These are phyloP conservation scores for Obelidium mucronatum DNA, from an alignment of 192 early-diverging fungal genomes.

Conservation along the genomic window DNA sequence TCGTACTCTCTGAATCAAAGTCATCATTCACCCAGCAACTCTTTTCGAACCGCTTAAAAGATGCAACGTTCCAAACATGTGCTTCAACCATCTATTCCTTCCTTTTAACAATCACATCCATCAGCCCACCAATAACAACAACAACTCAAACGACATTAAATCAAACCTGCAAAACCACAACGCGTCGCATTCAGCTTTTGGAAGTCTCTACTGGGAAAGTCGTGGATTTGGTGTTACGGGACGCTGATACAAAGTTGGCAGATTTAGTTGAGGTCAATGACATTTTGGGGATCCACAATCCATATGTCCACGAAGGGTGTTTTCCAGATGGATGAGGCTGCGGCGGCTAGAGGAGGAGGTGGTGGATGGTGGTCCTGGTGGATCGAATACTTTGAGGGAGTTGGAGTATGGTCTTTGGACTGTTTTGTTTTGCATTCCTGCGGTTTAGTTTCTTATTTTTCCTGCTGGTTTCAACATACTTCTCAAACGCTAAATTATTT, in stretches of 20 bases:
- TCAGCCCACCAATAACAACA: neutral
- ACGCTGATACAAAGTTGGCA: neutral
- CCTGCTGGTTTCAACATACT: too few relatives aligned
- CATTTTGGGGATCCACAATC: conserved; percentile 4
- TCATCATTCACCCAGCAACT: too few relatives aligned
- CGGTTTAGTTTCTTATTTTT: too few relatives aligned
- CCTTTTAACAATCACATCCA: neutral
- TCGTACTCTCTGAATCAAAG: neutral
- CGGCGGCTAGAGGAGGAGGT: too few relatives aligned
- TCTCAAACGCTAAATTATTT: too few relatives aligned
- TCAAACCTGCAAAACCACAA: neutral
- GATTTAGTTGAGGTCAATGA: conserved; percentile 12
- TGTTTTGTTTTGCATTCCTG: too few relatives aligned
- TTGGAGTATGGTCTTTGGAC: conserved; percentile 15
- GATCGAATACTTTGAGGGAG: neutral
- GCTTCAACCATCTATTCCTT: neutral
- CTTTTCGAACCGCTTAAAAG: too few relatives aligned
- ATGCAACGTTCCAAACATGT: too few relatives aligned
- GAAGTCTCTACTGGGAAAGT: neutral
- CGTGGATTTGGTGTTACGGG: neutral
- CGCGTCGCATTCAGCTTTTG: neutral
- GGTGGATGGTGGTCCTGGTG: neutral
- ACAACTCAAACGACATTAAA: neutral
- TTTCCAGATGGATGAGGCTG: neutral
- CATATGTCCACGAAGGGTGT: conserved; percentile 12